A percentile compares a stretch with the other conserved stretches of the same genome.
These are phyloP conservation scores for Ceratocystis huliohia DNA, from an alignment of 2,329 filamentous ascomycete species.

Conservation along the genomic window DNA sequence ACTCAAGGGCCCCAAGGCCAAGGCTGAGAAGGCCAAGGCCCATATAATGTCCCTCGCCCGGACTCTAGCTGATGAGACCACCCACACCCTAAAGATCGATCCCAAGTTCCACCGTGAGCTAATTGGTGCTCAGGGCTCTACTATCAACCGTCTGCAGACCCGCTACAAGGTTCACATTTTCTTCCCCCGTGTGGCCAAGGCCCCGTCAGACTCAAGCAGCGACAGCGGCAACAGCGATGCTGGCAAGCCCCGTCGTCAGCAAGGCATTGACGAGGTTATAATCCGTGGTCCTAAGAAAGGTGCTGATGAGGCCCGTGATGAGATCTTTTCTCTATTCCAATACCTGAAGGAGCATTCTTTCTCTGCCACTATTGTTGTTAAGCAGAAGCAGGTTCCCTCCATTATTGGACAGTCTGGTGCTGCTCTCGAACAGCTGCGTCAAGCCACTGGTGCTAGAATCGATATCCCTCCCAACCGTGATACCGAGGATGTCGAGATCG, in stretches of 20 bases:
- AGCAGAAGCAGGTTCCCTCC: conserved; percentile 85
- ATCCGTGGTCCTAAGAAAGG: conserved; percentile 87
- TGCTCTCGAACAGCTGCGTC: conserved; percentile 80
- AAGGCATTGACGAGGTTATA: conserved; percentile 76
- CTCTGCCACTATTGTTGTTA: conserved; percentile 66
- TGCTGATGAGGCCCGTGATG: conserved; percentile 80
- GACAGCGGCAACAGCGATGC: conserved; percentile 57
- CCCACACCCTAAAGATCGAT: conserved; percentile 75
- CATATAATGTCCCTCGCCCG: conserved; percentile 70
- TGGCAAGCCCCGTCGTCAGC: conserved; percentile 53
- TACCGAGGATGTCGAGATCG: conserved; percentile 66
- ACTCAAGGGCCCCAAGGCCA: conserved; percentile 88
- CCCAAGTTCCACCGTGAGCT: conserved; percentile 89
- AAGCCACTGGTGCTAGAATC: conserved; percentile 74
- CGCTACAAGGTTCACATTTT: conserved; percentile 91
- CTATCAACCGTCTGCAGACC: conserved; percentile 84
- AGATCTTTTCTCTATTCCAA: conserved; percentile 77
- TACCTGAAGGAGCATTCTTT: conserved; percentile 82
- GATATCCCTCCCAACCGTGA: conserved; percentile 78
- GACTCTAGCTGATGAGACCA: conserved; percentile 82
- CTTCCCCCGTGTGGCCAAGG: conserved; percentile 63
- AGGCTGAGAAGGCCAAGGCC: conserved; percentile 73
- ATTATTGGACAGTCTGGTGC: conserved; percentile 83
- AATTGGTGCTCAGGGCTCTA: conserved; percentile 74
- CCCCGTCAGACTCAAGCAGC: conserved; percentile 39